Base-by-base conservation (phyloP, 805 yeast species). In the Candida ulmi region DNA sequence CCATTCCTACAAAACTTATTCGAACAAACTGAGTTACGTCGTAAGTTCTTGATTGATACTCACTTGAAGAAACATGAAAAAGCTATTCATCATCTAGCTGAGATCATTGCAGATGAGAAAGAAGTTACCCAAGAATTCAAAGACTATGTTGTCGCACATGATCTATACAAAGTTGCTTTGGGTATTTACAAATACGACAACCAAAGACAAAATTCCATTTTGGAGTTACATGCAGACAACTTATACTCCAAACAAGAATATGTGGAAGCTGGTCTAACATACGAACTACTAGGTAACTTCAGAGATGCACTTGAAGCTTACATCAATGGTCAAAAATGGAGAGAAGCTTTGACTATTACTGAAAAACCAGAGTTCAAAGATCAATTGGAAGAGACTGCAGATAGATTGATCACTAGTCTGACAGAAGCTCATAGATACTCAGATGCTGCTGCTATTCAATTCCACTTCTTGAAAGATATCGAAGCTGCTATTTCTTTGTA, bases 1-100 rank as follows among this genome's bases (percentile, higher is more conserved):
- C 96, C 99, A 37, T 93, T 93, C 61, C 70, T 93, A 48, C 95
- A 88, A 54, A 72, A 79, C 35, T 67, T 93, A 39, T 83, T 86
- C 48, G 76, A 74, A 30, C 85, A 83, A 59, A 65, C 75, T 1
- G 80, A 76, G 6, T 60, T 78, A 40, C 76, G 95, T 44, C 77
- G 80, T 48, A 72, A 75, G 54, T 90, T 86, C 55, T 60, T 78
- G 55, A 84, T 93, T 49, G 98, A 93, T 57, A 83, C 85, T 36
- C 70, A 80, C 55, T 72, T 93, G 58, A 78, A 81, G 52, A 74
- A 79, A 34, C 69, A 71, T 55, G 74, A 71, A 25, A 78, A 75
- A 55, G 98, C 96, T 0, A 65, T 91, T 46, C 64, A 55, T 12
- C 81, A 86, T 58, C 67, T 93, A 26, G 60, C 71, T 43, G 74